A percentile compares a stretch with the other conserved stretches of the same genome.
phyloP scores from a whole-genome alignment of 108 stramenopile genomes.

The Mediolabrus comicus region DNA sequence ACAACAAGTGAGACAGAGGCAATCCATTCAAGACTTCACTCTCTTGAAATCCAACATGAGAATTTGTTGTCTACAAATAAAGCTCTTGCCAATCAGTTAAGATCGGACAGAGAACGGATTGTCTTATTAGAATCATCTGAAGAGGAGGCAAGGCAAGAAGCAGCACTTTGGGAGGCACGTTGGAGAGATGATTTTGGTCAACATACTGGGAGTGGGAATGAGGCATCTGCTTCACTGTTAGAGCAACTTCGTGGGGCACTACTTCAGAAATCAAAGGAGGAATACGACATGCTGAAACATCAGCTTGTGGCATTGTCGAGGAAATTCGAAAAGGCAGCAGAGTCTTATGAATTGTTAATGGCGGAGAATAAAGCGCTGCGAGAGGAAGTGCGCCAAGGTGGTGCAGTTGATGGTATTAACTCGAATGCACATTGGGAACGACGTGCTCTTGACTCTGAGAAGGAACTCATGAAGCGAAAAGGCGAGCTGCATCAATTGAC shows the following conservation, averaged over 20 bases:
- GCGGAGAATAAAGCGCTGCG: slow-evolving; percentile 16
- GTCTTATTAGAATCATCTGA: slow-evolving; percentile 1
- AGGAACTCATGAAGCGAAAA: neutral
- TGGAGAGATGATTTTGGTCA: slow-evolving; percentile 26
- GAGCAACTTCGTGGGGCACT: slow-evolving; percentile 16
- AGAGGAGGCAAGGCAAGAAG: slow-evolving; percentile 36
- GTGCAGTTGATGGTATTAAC: neutral
- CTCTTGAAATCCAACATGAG: slow-evolving; percentile 20
- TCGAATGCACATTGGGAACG: neutral
- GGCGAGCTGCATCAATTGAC: slow-evolving; percentile 2
- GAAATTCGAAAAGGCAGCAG: neutral
- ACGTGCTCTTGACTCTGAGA: neutral
- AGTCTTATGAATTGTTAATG: slow-evolving; percentile 2
- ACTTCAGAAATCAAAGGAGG: slow-evolving; percentile 19
- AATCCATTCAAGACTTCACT: slow-evolving; percentile 9
- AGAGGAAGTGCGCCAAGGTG: neutral
- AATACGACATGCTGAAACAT: neutral
- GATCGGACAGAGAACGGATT: slow-evolving; percentile 2
- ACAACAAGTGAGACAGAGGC: neutral
- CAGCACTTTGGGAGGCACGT: slow-evolving; percentile 34
- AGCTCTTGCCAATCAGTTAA: slow-evolving; percentile 1
- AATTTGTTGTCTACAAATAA: slow-evolving; percentile 8
- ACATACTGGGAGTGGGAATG: neutral
- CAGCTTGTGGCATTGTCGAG: neutral
- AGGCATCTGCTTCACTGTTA: slow-evolving; percentile 3